phyloP scores from a whole-genome alignment of 805 yeast species.

The Yarrowia divulgata region DNA sequence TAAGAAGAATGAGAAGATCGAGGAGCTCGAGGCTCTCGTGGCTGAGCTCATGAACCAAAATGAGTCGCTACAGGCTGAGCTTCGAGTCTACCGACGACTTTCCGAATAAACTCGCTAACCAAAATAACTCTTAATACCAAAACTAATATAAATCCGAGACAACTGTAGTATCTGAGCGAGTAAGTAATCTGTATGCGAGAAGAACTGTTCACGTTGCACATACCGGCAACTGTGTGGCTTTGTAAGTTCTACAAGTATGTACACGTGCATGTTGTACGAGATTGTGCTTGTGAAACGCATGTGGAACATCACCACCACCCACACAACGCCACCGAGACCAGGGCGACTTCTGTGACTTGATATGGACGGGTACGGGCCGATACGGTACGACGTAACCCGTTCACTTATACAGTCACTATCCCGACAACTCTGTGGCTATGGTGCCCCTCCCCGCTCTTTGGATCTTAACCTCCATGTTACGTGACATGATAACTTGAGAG shows the following conservation, averaged over 20 bases:
- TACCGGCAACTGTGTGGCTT: no score
- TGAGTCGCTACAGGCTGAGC: slow-evolving; percentile 62
- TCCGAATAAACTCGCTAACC: slow-evolving; percentile 21
- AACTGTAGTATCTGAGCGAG: no score
- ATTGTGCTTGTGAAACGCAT: background rate
- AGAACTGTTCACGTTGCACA: no score
- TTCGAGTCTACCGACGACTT: slow-evolving; percentile 36
- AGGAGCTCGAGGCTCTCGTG: slow-evolving; percentile 79
- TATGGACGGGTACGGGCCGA: background rate
- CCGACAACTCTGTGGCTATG: background rate
- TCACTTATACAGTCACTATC: background rate
- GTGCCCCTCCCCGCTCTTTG: background rate
- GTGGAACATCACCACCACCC: no score
- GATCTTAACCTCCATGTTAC: slow-evolving; percentile 1
- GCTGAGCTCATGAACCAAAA: slow-evolving; percentile 67
- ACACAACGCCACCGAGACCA: background rate
- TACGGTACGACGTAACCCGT: background rate
- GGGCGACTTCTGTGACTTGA: background rate
- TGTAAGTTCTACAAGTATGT: no score
- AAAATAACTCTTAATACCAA: slow-evolving; percentile 15
- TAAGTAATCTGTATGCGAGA: no score
- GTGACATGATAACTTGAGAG: slow-evolving; percentile 5
- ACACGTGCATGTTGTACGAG: no score
- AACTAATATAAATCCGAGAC: background rate
- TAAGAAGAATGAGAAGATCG: slow-evolving; percentile 87